Base-by-base conservation (phyloP, 1,139 yeast genomes). In the Kurtzmaniella natalensis region DNA sequence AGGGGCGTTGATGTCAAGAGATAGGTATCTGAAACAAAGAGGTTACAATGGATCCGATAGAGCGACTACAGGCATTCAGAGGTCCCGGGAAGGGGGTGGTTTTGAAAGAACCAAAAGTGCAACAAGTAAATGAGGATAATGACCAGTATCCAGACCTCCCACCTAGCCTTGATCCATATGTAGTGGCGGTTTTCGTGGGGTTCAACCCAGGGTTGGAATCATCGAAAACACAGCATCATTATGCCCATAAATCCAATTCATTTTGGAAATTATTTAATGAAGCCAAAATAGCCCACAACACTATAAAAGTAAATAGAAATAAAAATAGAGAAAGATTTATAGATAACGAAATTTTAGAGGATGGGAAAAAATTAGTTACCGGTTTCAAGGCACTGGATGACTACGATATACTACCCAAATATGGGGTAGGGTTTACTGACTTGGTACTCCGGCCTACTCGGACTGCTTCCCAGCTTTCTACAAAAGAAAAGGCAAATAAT, bases 141-240 rank as follows among this genome's bases (percentile, higher is more conserved):
- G 16, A n/a, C 20, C n/a, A 18, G n/a, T 10, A n/a, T 22, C 25
- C 24, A 19, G 70, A 64, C 32, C 48, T 72, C 34, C 58, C 44
- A 27, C 79, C 63, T 15, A 61, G 58, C 50, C 59, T 51, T 34
- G 59, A 36, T 40, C 59, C 28, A 25, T 46, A 45, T 47, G 60
- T 42, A 47, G 54, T 37, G 42, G 64, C 81, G 3, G 62, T 83
- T 3, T 82, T 83, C 45, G 68, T 83, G 2, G 94, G 94, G 1
- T 81, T 70, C 59, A 83, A 83, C 45, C 94, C 94, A 0, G 87
- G 92, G 2, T 57, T 78, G 3, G 70, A 70, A 47, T 80, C 92
- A 0, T 76, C 87, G 0, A 47, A 60, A 18, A 57, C 63, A 9
- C 88, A 84, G 31, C 92, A 82, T 49, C 79, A 81, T 48, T 83